A percentile compares a stretch with the other conserved stretches of the same genome.
phyloP scores from a whole-genome alignment of 371 early-diverging fungal species.

The Umbelopsis sp. region DNA sequence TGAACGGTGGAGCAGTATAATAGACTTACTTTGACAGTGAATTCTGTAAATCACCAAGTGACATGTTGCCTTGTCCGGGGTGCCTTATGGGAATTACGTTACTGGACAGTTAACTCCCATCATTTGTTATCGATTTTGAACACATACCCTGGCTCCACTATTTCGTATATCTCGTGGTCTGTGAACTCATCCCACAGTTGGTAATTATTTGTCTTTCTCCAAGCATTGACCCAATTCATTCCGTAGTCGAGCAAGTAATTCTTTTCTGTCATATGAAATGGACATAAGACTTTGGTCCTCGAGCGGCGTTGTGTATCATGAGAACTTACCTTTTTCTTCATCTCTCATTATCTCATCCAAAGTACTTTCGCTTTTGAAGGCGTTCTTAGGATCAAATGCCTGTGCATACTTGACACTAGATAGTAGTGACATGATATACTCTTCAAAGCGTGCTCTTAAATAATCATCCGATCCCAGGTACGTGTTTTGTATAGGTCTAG shows the following conservation, averaged over 20 bases:
- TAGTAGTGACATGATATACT: constrained; percentile 70
- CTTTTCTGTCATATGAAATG: constrained; percentile 40
- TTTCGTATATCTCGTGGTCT: constrained; percentile 68
- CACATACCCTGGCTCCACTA: constrained; percentile 63
- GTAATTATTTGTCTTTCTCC: constrained; percentile 76
- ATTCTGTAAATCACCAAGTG: constrained; percentile 64
- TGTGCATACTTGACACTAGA: constrained; percentile 71
- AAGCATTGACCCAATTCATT: constrained; percentile 63
- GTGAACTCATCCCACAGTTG: constrained; percentile 70
- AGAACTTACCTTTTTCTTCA: constrained; percentile 37
- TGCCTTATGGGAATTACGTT: constrained; percentile 35
- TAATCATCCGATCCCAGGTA: constrained; percentile 83
- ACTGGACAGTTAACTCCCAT: neutral
- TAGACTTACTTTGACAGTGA: constrained; percentile 60
- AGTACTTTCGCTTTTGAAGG: constrained; percentile 34
- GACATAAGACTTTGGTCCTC: neutral
- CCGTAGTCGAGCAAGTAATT: constrained; percentile 72
- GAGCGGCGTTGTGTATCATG: too few species aligned
- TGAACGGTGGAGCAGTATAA: neutral
- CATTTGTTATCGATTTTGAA: neutral
- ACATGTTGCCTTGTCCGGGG: constrained; percentile 68
- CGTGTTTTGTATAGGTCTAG: constrained; percentile 54
- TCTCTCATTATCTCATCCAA: constrained; percentile 37
- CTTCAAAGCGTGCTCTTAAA: constrained; percentile 77
- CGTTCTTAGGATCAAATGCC: constrained; percentile 39